Base-by-base conservation (phyloP, 768 basidiomycete species). In the Pisolithus marmoratus region DNA sequence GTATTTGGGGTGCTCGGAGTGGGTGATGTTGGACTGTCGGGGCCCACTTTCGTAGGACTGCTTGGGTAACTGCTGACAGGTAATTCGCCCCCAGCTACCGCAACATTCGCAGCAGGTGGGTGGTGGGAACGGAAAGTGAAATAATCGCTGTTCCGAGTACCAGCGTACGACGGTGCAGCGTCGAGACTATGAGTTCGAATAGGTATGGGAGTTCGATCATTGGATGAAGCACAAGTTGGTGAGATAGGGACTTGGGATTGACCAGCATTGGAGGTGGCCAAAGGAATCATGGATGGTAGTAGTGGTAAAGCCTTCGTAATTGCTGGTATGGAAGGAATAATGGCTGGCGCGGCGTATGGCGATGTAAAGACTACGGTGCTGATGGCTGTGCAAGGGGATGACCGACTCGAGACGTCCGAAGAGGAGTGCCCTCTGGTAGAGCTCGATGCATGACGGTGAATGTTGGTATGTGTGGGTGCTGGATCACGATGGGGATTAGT, bases 321-420 rank as follows among this genome's bases (percentile, higher is more conserved):
- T 5, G 74, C 63, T 4, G 77, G 69, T 11, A 75, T 67, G 9
- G 70, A 60, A 3, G 84, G 82, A n/a, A 80, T 60, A 5, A 83
- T 63, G 2, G 83, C 86, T 4, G 83, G 85, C 11, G 83, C 70
- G 77, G 89, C 84, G 31, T 77, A 81, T 0, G 84, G 72, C 1
- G 91, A 78, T 17, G 70, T 78, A 8, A 88, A 67, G 38, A 93
- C 76, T 0, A 80, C 76, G 41, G 69, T 58, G 43, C 58, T 67
- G 45, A 49, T 52, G 26, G 54, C 72, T 58, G 54, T 67, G 48
- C 19, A 59, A 20, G 59, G 51, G 15, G 61, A 37, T 19, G 58
- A 49, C 34, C 49, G 63, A 69, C 56, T 55, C 40, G 57, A 67
- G 52, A 45, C 54, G 29, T 67, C 74, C 48, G 57, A 66, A 40